Evolutionary conservation across 495 filamentous ascomycete genomes (phyloP).

Genomic region (Penicillium odoratum): DNA sequence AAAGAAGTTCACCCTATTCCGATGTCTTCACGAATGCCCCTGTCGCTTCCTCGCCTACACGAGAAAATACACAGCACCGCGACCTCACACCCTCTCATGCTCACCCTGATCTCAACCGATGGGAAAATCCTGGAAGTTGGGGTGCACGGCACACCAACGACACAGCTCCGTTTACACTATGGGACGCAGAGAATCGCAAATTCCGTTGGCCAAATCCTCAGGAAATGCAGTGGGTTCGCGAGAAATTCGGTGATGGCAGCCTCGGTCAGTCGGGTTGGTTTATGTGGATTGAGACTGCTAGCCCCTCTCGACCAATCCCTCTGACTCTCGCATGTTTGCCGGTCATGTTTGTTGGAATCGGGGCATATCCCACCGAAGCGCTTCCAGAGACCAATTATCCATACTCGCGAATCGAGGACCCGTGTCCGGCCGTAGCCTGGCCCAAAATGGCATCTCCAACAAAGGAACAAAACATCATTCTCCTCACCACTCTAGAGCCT

Average conservation of each 20-base stretch:
- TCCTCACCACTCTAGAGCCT: too few relatives aligned
- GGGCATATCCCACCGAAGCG: conserved; percentile 12
- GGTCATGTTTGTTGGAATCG: conserved; percentile 21
- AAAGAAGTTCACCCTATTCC: conserved; percentile 3
- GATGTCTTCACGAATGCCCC: conserved; percentile 6
- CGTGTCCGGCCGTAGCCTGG: conserved; percentile 23
- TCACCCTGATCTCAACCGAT: conserved; percentile 15
- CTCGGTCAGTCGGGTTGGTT: conserved; percentile 19
- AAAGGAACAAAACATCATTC: conserved; percentile 25
- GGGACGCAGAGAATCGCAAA: conserved; percentile 9
- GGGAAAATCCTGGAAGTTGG: conserved; percentile 16
- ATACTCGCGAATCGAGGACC: conserved; percentile 25
- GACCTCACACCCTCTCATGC: conserved; percentile 2
- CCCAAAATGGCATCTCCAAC: conserved; percentile 24
- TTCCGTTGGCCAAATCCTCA: conserved; percentile 14
- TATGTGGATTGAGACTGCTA: conserved; percentile 25
- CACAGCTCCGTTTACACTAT: conserved; percentile 18
- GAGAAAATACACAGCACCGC: background rate
- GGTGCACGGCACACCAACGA: conserved; percentile 18
- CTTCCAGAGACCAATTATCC: conserved; percentile 20
- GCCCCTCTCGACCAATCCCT: conserved; percentile 26
- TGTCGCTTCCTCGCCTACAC: background rate
- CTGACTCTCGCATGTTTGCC: conserved; percentile 32
- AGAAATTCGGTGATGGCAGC: conserved; percentile 23
- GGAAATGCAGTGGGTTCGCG: conserved; percentile 20